phyloP scores from a whole-genome alignment of 2,329 filamentous ascomycete species.

The Clonostachys rhizophaga region DNA sequence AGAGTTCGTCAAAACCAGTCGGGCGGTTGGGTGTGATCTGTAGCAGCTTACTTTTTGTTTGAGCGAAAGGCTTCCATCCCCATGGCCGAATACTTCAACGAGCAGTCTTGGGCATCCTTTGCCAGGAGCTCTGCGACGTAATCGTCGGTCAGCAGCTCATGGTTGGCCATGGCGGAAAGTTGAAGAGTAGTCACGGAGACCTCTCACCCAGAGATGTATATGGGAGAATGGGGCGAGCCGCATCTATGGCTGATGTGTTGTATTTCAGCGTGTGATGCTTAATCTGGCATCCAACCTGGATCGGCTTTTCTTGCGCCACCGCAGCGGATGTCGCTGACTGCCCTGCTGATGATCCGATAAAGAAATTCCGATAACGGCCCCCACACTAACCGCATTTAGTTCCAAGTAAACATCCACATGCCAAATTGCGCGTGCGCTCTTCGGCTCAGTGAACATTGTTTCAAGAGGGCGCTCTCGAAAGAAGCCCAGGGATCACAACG shows the following conservation, averaged over 20 bases:
- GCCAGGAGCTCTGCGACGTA: conserved; percentile 77
- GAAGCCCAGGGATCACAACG: too few relatives aligned
- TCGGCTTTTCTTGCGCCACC: too few relatives aligned
- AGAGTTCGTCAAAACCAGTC: neutral
- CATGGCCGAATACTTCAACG: conserved; percentile 68
- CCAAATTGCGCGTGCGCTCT: neutral
- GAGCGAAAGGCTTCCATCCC: conserved; percentile 62
- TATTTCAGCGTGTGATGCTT: too few relatives aligned
- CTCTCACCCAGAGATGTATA: too few relatives aligned
- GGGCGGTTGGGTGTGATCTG: neutral
- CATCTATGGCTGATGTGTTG: too few relatives aligned
- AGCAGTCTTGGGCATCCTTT: conserved; percentile 72
- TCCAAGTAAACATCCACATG: conserved; percentile 31
- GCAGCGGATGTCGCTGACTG: too few relatives aligned
- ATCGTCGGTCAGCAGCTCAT: conserved; percentile 63
- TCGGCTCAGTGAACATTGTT: too few relatives aligned
- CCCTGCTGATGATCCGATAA: too few relatives aligned
- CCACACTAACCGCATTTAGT: conserved; percentile 17
- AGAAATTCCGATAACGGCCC: neutral
- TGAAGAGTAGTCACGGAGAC: too few relatives aligned
- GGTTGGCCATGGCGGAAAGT: conserved; percentile 26
- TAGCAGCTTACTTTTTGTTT: conserved; percentile 32
- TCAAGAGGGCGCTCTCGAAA: too few relatives aligned
- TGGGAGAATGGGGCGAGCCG: too few relatives aligned
- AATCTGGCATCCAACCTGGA: too few relatives aligned